Evolutionary conservation across 371 early-diverging fungal species (phyloP).

Genomic region (Quaeritorhiza haematococci): DNA sequence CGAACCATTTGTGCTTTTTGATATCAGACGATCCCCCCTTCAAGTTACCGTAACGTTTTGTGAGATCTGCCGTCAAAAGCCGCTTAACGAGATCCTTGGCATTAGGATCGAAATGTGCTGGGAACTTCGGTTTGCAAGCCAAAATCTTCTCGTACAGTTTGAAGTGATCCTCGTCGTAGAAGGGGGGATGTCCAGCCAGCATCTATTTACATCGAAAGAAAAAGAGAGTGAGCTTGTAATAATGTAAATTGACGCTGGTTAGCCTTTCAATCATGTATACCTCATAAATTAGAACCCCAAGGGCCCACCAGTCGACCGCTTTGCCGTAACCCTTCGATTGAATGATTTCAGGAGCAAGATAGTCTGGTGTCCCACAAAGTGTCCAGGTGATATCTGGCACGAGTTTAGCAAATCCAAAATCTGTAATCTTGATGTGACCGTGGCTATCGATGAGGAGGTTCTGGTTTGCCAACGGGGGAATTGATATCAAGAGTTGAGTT

Average conservation of each 20-base stretch:
- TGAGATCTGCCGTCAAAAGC: slow-evolving; percentile 80
- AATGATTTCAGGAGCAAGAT: slow-evolving; percentile 97
- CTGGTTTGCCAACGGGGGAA: slow-evolving; percentile 20
- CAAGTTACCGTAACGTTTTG: slow-evolving; percentile 88
- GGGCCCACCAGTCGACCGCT: slow-evolving; percentile 95
- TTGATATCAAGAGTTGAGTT: not conserved
- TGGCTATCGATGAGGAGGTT: slow-evolving; percentile 84
- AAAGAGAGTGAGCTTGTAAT: too few relatives aligned
- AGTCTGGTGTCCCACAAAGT: slow-evolving; percentile 98
- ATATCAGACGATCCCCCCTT: slow-evolving; percentile 86
- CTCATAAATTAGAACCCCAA: slow-evolving; percentile 95
- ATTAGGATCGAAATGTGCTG: slow-evolving; percentile 80
- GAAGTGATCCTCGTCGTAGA: slow-evolving; percentile 88
- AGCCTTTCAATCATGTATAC: slow-evolving; percentile 36
- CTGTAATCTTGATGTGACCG: slow-evolving; percentile 98
- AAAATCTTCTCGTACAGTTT: slow-evolving; percentile 90
- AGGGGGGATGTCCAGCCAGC: slow-evolving; percentile 89
- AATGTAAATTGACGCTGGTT: not conserved
- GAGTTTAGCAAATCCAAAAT: slow-evolving; percentile 98
- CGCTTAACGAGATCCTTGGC: slow-evolving; percentile 88
- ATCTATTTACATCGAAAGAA: slow-evolving; percentile 31
- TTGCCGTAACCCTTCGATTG: slow-evolving; percentile 91
- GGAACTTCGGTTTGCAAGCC: slow-evolving; percentile 81
- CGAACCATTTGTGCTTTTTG: slow-evolving; percentile 92
- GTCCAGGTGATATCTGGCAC: slow-evolving; percentile 95